Base-by-base conservation (phyloP, 495 filamentous ascomycete species). In the Aspergillus haitiensis region DNA sequence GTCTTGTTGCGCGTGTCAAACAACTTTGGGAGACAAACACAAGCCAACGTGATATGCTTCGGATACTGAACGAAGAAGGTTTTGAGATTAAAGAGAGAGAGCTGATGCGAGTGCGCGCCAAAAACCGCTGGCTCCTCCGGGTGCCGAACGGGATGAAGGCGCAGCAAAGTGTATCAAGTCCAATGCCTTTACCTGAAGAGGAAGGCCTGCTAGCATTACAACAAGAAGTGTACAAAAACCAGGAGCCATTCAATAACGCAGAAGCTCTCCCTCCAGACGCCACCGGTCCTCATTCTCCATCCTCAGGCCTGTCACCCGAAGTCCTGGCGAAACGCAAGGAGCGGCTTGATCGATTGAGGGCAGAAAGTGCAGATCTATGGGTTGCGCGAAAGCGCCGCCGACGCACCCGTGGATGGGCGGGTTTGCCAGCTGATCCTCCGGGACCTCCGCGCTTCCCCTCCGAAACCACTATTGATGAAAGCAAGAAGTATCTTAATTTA, bases 381-480 rank as follows among this genome's bases (percentile, higher is more conserved):
- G 75, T 77, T 10, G 77, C 82, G 6, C 76, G 86, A 50, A 93
- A 91, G 67, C 86, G 90, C 40, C 82, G 90, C 12, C 83, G 89
- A 16, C 84, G 87, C 32, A 92, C 85, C 52, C 81, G 83, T 58
- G 83, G 82, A 9, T 91, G 83, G 82, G 87, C 85, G 39, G 87
- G 88, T 7, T 66, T 93, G 33, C 87, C 88, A 12, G 81, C 90
- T 45, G 90, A 93, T 72, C 86, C 86, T 18, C 86, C 86, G 5
- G 83, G 82, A 15, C 88, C 88, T 13, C 89, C 89, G 40, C 84
- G 90, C 47, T 93, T 88, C 67, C 88, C 88, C 0, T 92, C 88
- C 6, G 90, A 93, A 67, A 91, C 86, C 9, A 92, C 90, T 1
- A 82, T 94, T 56, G 86, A 89, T 64, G 90, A 94, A 66, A 84